Conservation (phyloP, 352 stramenopile species). For the Phytophthora nicotianae region DNA sequence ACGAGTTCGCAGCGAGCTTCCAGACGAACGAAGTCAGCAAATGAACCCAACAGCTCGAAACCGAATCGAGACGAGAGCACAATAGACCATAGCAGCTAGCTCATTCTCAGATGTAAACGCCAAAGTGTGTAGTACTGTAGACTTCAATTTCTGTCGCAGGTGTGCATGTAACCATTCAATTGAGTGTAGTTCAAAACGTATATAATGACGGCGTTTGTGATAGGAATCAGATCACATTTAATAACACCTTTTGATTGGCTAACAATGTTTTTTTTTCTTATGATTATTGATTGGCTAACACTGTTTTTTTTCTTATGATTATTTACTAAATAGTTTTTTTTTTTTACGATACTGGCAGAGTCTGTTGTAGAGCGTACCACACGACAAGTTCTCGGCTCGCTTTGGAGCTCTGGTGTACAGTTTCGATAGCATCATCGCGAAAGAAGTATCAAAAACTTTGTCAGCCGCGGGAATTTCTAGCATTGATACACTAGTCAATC, state of each 20-base stretch:
- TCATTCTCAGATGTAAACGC: slow-evolving; percentile 11
- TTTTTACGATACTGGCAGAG: too few species aligned
- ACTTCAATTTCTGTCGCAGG: not conserved
- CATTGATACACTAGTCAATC: not conserved
- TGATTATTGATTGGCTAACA: too few species aligned
- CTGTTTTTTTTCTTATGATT: too few species aligned
- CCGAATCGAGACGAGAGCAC: slow-evolving; percentile 8
- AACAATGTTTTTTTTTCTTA: too few species aligned
- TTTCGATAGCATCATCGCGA: not conserved
- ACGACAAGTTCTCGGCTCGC: not conserved
- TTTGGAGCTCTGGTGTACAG: not conserved
- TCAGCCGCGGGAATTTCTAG: not conserved
- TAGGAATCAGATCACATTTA: too few species aligned
- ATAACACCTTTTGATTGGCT: too few species aligned
- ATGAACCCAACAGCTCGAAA: slow-evolving; percentile 9
- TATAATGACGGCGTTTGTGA: too few species aligned
- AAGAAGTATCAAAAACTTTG: not conserved
- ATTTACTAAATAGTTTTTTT: too few species aligned
- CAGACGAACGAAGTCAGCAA: slow-evolving; percentile 6
- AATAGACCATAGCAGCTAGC: slow-evolving; percentile 2
- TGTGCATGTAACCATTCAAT: slow-evolving; percentile 1
- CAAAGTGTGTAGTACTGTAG: slow-evolving; percentile 4
- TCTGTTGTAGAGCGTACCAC: too few species aligned
- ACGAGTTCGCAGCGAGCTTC: slow-evolving; percentile 34
- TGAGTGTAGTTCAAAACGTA: slow-evolving; percentile 1